A percentile compares a stretch with the other conserved stretches of the same genome.
Conservation (phyloP, 352 stramenopile genomes). For the Globisporangium cylindrosporum region DNA sequence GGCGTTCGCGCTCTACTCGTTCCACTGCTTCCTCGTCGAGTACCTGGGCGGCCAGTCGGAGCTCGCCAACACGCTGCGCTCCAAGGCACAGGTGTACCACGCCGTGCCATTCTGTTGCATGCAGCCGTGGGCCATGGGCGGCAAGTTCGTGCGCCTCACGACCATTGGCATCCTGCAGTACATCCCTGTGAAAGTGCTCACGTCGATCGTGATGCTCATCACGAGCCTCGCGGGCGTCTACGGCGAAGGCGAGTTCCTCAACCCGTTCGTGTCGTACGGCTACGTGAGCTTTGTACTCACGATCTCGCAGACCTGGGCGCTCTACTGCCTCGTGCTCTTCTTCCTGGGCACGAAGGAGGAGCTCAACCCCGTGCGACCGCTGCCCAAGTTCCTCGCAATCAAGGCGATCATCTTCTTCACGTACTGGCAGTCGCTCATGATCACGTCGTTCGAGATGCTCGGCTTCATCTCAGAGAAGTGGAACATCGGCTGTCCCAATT, state of each 20-base stretch:
- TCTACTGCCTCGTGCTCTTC: slow-evolving; percentile 94
- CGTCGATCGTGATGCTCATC: slow-evolving; percentile 86
- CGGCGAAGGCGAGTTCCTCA: slow-evolving; percentile 86
- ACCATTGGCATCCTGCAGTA: slow-evolving; percentile 93
- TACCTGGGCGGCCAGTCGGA: slow-evolving; percentile 84
- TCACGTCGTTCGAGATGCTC: slow-evolving; percentile 85
- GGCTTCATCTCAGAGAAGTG: slow-evolving; percentile 85
- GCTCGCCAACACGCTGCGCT: slow-evolving; percentile 80
- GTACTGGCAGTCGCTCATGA: slow-evolving; percentile 93
- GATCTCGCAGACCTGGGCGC: slow-evolving; percentile 88
- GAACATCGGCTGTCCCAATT: slow-evolving; percentile 81
- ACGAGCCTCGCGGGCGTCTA: slow-evolving; percentile 86
- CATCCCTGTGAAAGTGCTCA: slow-evolving; percentile 88
- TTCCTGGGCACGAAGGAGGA: slow-evolving; percentile 91
- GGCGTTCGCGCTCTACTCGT: slow-evolving; percentile 92
- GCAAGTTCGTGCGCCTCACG: slow-evolving; percentile 91
- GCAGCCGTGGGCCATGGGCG: slow-evolving; percentile 88
- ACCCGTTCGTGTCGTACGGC: slow-evolving; percentile 75
- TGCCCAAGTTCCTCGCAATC: slow-evolving; percentile 94
- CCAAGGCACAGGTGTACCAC: slow-evolving; percentile 82
- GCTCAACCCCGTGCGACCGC: slow-evolving; percentile 83
- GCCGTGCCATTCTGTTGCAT: slow-evolving; percentile 87
- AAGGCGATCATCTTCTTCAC: slow-evolving; percentile 96
- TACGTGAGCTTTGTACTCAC: slow-evolving; percentile 92
- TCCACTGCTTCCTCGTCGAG: slow-evolving; percentile 91